Base-by-base conservation (phyloP, 805 yeast species). In the Saccharomyces jurei region DNA sequence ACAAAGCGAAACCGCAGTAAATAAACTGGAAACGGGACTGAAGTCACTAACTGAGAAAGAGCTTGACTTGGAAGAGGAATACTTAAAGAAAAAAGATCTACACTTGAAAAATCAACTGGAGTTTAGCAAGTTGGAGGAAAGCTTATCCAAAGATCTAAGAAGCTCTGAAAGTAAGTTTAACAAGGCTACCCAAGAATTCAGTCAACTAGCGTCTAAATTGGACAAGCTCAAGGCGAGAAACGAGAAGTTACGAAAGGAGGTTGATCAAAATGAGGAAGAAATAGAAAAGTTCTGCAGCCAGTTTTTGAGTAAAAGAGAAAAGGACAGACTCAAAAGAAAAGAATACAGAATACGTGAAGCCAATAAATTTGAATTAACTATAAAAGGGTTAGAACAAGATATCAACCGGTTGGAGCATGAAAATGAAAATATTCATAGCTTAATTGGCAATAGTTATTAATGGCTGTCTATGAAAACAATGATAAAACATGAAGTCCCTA, bases 1-100 rank as follows among this genome's bases (percentile, higher is more conserved):
- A 47, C 67, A 63, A 73, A 26, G 78, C 73, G 60, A 72, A 73
- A 17, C 73, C 69, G 58, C 65, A 56, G 41, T 66, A 3, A 17
- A 47, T 21, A 51, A 56, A 13, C 51, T 67, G 17, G 71, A 68
- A 46, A 54, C 56, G 13, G 56, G 58, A 28, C 53, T 67, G 32
- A 60, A 62, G 47, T 26, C 41, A 6, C 32, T 54, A 0, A 52
- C 54, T 1, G 60, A 56, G 6, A 53, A 56, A 36, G 66, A 66
- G 56, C 21, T 56, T 2, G 48, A 54, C 9, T 61, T 71, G 6
- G 79, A 77, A 52, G 66, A 63, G 28, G 71, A 68, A 49, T 71
- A 73, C 49, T 60, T 72, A 9, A 64, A 66, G 32, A 56, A 71
- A 28, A 74, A 76, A 28, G 72, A 71, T 54, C 57, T 68, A 31